Base-by-base conservation (phyloP, 208 protist species). In the Leptomonas pyrrhocoris region DNA sequence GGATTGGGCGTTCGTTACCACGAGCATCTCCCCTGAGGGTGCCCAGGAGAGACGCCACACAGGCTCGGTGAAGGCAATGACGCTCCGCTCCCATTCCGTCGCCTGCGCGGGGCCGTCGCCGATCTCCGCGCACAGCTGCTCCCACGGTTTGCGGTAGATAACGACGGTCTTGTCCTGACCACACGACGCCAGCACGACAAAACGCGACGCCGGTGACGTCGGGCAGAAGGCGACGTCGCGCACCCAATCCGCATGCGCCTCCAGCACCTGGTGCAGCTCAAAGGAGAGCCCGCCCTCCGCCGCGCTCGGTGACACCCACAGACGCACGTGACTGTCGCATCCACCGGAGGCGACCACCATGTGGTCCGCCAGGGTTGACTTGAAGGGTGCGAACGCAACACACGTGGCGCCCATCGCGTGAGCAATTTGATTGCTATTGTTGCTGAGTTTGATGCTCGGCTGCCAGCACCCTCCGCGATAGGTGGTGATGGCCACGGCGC, bases 1-100 rank as follows among this genome's bases (percentile, higher is more conserved):
- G 0, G 88, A 89, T 45, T 83, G 59, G 3, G 83, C 81, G 1
- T 83, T 94, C 21, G 90, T 95, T 16, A 88, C 90, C 54, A 95
- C 73, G 13, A 95, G 72, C 68, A 86, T 85, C 56, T 88, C 80
- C 13, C 84, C 86, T 15, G 79, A 88, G 15, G 88, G 86, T 0
- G 88, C 81, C 88, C 90, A 95, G 4, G 88, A 90, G 45, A 95
- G 75, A 18, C 88, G 82, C 88, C 90, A 95, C 1, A 90, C 84
- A 11, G 88, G 80, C 58, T 94, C 87, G 21, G 79, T 73, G 42
- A 95, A 88, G 16, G 58, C 59, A 27, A 92, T 77, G 19, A 79
- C 69, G 69, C 81, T 92, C 21, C 83, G 75, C 57, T 95, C 86
- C 88, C 90, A 95, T 63, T 76, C 65, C 56, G 62, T 55, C 42